Conservation (phyloP, 345 rosid genomes). For the Pelargonium nanum region DNA sequence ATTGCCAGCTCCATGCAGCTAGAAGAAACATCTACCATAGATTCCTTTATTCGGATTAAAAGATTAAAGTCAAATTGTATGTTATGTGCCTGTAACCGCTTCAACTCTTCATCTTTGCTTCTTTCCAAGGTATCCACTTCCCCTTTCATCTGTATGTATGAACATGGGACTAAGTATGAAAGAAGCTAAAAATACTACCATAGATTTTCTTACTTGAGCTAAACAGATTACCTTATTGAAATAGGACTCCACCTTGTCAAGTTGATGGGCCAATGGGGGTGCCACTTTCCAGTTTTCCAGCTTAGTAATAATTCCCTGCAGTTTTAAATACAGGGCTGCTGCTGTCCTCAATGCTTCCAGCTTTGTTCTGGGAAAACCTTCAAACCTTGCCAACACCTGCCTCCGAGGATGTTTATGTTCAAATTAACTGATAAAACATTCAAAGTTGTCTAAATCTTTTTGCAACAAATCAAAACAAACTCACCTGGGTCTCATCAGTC, state of each 20-base stretch:
- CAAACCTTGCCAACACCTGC: conserved; percentile 55
- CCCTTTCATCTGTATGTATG: conserved; percentile 28
- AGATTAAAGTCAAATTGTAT: conserved; percentile 44
- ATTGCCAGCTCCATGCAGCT: conserved; percentile 57
- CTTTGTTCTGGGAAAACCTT: conserved; percentile 58
- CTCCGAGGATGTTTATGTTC: neutral
- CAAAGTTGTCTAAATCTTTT: neutral
- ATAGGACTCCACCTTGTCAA: conserved; percentile 43
- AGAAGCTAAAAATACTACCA: neutral
- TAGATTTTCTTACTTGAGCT: neutral
- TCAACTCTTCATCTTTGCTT: conserved; percentile 50
- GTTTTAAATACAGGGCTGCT: conserved; percentile 39
- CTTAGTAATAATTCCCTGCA: conserved; percentile 31
- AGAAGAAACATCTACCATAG: conserved; percentile 67
- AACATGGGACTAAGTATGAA: neutral
- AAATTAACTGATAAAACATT: neutral
- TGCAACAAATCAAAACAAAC: neutral
- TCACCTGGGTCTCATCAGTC: conserved; percentile 55
- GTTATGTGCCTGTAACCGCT: conserved; percentile 34
- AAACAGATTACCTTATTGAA: conserved; percentile 34
- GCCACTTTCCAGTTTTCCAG: conserved; percentile 46
- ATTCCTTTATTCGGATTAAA: conserved; percentile 44
- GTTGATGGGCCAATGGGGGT: conserved; percentile 43
- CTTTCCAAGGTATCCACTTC: conserved; percentile 49
- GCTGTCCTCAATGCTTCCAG: conserved; percentile 48